Conservation (phyloP, 257 asterid species). For the Petunia axillaris region DNA sequence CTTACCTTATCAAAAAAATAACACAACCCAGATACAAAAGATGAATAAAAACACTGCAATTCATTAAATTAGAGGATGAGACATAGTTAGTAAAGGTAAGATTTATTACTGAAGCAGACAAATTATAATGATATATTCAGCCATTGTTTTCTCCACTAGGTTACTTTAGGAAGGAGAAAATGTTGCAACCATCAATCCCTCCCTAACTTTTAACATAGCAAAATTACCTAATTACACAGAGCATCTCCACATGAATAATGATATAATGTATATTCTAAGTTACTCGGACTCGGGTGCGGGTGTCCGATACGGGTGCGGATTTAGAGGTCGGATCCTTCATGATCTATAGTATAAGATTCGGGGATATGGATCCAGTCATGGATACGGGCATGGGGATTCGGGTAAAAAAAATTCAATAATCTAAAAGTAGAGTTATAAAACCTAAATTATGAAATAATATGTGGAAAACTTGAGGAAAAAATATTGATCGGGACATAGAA, state of each 20-base stretch:
- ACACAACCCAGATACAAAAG: neutral
- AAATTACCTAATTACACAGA: neutral
- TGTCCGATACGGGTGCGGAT: too few species aligned
- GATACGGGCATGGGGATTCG: too few species aligned
- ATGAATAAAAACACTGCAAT: neutral
- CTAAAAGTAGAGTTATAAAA: too few species aligned
- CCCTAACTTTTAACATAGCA: neutral
- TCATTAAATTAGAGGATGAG: conserved; percentile 17
- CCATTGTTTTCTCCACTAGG: conserved; percentile 11
- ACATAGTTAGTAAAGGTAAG: neutral
- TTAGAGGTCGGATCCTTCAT: too few species aligned
- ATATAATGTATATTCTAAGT: neutral
- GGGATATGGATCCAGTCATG: too few species aligned
- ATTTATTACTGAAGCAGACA: neutral
- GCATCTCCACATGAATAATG: conserved; percentile 1
- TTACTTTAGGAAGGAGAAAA: neutral
- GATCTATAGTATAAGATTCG: too few species aligned
- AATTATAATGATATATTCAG: neutral
- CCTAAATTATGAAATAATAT: too few species aligned
- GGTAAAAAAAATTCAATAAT: too few species aligned
- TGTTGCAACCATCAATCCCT: neutral
- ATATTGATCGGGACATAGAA: too few species aligned
- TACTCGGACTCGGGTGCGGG: too few species aligned
- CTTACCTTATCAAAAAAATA: too few species aligned
- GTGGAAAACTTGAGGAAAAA: too few species aligned